Evolutionary conservation across 208 protist species (phyloP).

Genomic region (Leishmania mexicana): DNA sequence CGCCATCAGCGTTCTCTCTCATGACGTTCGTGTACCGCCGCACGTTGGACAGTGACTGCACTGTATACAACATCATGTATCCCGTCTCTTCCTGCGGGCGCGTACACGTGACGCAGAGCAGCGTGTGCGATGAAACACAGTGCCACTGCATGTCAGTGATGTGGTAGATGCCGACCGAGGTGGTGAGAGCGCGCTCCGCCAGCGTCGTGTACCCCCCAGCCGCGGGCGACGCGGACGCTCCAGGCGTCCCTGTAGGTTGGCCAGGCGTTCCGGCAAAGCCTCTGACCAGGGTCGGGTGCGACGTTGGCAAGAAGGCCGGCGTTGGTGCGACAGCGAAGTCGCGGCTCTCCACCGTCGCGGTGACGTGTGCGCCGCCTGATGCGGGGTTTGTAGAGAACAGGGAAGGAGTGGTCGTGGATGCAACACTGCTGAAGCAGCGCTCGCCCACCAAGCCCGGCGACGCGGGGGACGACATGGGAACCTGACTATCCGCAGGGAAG

Average conservation of each 20-base stretch:
- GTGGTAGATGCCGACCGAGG: conserved; percentile 53
- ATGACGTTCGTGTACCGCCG: conserved; percentile 44
- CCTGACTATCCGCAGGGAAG: neutral
- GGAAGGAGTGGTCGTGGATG: conserved; percentile 15
- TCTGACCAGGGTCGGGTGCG: neutral
- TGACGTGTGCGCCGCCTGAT: neutral
- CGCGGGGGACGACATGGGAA: neutral
- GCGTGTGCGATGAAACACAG: conserved; percentile 55
- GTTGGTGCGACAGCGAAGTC: conserved; percentile 24
- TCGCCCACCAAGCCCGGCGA: conserved; percentile 8
- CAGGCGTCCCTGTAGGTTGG: neutral
- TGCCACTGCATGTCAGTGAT: conserved; percentile 69
- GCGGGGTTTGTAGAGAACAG: conserved; percentile 13
- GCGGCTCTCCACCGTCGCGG: conserved; percentile 2
- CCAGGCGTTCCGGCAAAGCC: neutral
- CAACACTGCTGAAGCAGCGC: conserved; percentile 2
- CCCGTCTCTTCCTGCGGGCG: conserved; percentile 39
- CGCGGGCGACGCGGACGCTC: neutral
- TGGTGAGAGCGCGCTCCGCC: conserved; percentile 53
- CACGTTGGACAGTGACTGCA: conserved; percentile 51
- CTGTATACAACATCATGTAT: conserved; percentile 67
- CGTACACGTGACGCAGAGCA: conserved; percentile 76
- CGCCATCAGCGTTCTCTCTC: conserved; percentile 29
- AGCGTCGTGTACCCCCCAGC: conserved; percentile 27
- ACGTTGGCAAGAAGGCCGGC: conserved; percentile 37